Conservation (phyloP, 176 grass and related monocot species). For the Elymus sibiricus region DNA sequence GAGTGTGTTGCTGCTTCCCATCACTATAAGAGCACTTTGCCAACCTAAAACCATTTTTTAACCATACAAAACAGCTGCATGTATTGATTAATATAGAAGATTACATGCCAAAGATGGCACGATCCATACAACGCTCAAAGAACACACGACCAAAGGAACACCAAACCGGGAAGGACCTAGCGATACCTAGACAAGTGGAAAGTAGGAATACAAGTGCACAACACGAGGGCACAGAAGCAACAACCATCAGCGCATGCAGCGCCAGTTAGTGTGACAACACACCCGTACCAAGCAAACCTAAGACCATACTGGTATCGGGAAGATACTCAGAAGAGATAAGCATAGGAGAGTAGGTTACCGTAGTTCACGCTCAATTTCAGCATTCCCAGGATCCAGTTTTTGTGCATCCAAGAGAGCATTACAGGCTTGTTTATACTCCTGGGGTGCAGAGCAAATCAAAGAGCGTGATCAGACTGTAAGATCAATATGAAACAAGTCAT, state of each 20-base stretch:
- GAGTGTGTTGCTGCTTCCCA: not conserved
- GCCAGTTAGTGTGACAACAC: no score
- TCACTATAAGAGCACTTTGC: not conserved
- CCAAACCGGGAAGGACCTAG: no score
- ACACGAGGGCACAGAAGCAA: no score
- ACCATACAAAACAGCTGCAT: no score
- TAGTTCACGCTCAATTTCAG: conserved; percentile 25
- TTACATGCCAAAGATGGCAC: no score
- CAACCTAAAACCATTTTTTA: not conserved
- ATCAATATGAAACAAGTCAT: not conserved
- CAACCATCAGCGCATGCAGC: no score
- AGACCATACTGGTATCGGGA: not conserved
- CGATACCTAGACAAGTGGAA: no score
- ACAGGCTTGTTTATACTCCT: conserved; percentile 27
- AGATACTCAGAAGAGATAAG: not conserved
- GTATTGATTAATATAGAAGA: no score
- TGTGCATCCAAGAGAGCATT: conserved; percentile 32
- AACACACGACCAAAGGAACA: no score
- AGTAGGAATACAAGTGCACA: no score
- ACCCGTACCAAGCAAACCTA: not conserved
- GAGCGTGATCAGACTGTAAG: not conserved
- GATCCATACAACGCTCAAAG: no score
- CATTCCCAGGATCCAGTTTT: conserved; percentile 25
- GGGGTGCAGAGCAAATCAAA: not conserved
- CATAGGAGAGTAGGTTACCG: not conserved